Evolutionary conservation across 345 rosid genomes (phyloP), one percentile per base, ranked within the genome.

Genomic region (Salix purpurea): DNA sequence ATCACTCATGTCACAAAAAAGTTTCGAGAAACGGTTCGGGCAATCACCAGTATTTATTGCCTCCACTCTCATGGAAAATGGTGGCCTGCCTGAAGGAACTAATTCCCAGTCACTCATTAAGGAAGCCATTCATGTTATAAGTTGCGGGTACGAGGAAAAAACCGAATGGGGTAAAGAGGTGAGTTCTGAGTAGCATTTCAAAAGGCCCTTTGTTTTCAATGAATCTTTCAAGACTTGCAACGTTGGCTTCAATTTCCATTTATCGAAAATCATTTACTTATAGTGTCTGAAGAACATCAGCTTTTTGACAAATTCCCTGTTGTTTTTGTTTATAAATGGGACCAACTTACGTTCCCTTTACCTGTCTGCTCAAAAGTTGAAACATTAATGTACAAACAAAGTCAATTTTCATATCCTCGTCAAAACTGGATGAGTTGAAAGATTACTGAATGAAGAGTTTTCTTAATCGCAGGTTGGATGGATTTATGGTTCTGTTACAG

Each of bases 91-190:
- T 19, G 99, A 91, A 86, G 94, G 97, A 73, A 92, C 94, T 52
- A 90, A 88, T 42, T 82, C 93, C 68, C 75, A 88, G 67, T 84
- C 97, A 7, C 87, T 91, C 72, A 83, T 95, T 61, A 95, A 95
- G 80, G 99, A 95, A 82, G 99, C 99, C 21, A 92, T 95, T 83
- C 99, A 95, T 85, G 99, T 93, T 26, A 95, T 95, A 36, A 95
- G 99, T 75, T 85, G 89, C 75, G 97, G 97, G 5, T 95, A 92
- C 56, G 99, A 92, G 82, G 99, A 92, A 81, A 95, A 92, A 78
- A 95, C 99, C 10, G 99, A 95, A 71, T 92, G 99, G 99, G 99
- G 97, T 72, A 92, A 95, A 89, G 99, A 95, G 96, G 98, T 86
- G 81, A 86, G 79, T 7, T 10, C 4, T 42, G 46, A 42, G 46